Conservation (phyloP, 1,284 basidiomycete species). For the Tilletia indica region DNA sequence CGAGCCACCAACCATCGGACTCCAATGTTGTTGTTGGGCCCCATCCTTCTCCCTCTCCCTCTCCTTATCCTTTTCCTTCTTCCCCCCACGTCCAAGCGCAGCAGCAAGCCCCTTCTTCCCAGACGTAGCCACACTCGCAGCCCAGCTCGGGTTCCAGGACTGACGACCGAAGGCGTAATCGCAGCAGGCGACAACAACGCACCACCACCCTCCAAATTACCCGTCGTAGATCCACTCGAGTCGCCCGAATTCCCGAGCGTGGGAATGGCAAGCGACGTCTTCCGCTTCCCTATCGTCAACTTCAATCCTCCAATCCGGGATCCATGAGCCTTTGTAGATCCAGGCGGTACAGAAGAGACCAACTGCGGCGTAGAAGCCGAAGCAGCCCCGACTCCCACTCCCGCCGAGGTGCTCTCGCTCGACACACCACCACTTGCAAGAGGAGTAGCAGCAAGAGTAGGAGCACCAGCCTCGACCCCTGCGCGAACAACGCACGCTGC, state of each 20-base stretch:
- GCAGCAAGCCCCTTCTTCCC: conserved; percentile 15
- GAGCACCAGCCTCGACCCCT: neutral
- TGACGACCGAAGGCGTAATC: neutral
- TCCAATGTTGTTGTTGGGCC: neutral
- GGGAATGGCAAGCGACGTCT: conserved; percentile 11
- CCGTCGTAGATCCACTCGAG: neutral
- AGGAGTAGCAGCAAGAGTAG: too few species aligned
- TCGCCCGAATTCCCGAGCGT: conserved; percentile 1
- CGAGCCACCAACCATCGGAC: neutral
- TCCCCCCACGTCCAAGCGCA: conserved; percentile 1
- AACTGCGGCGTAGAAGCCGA: neutral
- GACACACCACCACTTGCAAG: too few species aligned
- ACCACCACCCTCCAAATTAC: neutral
- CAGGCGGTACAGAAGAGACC: too few species aligned
- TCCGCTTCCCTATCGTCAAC: conserved; percentile 10
- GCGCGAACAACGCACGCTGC: conserved; percentile 4
- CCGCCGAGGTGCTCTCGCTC: neutral
- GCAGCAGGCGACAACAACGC: neutral
- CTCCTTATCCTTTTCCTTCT: conserved; percentile 2
- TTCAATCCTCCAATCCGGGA: conserved; percentile 10
- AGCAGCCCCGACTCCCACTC: neutral
- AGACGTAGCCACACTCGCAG: neutral
- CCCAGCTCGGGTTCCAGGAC: neutral
- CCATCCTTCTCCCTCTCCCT: neutral
- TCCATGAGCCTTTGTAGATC: neutral